phyloP scores from a whole-genome alignment of 805 yeast genomes.

The Zygosaccharomyces bailii region DNA sequence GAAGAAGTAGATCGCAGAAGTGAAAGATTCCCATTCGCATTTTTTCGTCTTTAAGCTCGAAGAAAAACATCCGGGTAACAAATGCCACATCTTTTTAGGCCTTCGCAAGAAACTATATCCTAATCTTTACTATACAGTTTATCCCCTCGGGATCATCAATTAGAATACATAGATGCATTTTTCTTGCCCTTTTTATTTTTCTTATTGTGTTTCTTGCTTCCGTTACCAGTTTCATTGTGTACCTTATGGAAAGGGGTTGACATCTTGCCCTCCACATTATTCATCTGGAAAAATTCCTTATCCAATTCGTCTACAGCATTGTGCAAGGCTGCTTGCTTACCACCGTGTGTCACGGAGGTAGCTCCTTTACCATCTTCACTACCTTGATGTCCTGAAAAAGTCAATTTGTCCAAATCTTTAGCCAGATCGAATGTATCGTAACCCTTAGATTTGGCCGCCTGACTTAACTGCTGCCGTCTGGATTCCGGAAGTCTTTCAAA shows the following conservation, averaged over 20 bases:
- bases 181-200: conserved; percentile 66
- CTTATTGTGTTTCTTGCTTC: conserved; percentile 62
- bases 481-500: conserved; percentile 63
- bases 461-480: conserved; percentile 65
- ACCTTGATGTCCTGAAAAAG: conserved; percentile 75
- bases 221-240: conserved; percentile 30
- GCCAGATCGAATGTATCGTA: conserved; percentile 62
- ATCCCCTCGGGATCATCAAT: conserved; percentile 2
- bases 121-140: neutral
- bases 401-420: conserved; percentile 63
- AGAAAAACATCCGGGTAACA: conserved; percentile 8
- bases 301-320: conserved; percentile 83
- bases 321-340: conserved; percentile 73
- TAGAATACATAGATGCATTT: conserved; percentile 34
- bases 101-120: neutral
- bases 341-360: conserved; percentile 65
- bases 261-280: conserved; percentile 57
- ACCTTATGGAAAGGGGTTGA: conserved; percentile 70
- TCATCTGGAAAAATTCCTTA: conserved; percentile 76
- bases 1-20: neutral
- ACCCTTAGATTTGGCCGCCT: conserved; percentile 58
- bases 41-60: neutral
- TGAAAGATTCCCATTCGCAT: neutral
- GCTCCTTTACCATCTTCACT: conserved; percentile 44
- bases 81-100: neutral